Percentiles rank a stretch among this genome's conserved stretches.
phyloP scores from a whole-genome alignment of 2,329 filamentous ascomycete species.

The Ascochyta lentis region DNA sequence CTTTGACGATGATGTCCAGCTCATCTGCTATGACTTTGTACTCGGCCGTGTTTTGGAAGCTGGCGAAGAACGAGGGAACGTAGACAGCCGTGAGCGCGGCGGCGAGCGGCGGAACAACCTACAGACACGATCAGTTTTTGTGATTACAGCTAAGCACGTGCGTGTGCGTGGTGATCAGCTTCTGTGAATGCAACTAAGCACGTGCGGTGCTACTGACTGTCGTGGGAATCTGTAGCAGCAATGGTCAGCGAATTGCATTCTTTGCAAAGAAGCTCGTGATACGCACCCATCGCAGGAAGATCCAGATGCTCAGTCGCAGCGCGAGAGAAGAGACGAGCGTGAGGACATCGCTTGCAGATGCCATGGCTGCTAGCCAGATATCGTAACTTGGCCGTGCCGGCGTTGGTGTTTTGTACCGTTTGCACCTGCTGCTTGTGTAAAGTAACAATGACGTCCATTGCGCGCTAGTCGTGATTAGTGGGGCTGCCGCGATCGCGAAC shows the following conservation, averaged over 20 bases:
- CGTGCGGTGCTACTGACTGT: slow-evolving; percentile 30
- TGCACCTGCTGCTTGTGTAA: background rate
- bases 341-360: slow-evolving; percentile 43
- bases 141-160: background rate
- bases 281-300: slow-evolving; percentile 69
- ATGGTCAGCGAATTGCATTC: slow-evolving; percentile 8
- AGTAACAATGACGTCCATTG: slow-evolving; percentile 9
- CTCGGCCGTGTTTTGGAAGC: slow-evolving; percentile 63
- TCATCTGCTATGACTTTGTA: slow-evolving; percentile 66
- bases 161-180: background rate
- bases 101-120: slow-evolving; percentile 55
- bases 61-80: slow-evolving; percentile 66
- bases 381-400: slow-evolving; percentile 15
- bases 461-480: background rate
- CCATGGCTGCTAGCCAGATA: slow-evolving; percentile 35
- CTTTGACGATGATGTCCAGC: slow-evolving; percentile 58
- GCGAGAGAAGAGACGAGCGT: slow-evolving; percentile 56
- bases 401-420: slow-evolving; percentile 11
- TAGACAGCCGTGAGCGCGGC: slow-evolving; percentile 72
- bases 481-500: background rate
- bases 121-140: background rate
- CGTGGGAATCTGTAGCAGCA: slow-evolving; percentile 36
- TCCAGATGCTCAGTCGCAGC: slow-evolving; percentile 59
- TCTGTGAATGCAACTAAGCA: background rate
- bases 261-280: background rate